Conservation (phyloP, 495 filamentous ascomycete genomes). For the Hypoxylon fragiforme region DNA sequence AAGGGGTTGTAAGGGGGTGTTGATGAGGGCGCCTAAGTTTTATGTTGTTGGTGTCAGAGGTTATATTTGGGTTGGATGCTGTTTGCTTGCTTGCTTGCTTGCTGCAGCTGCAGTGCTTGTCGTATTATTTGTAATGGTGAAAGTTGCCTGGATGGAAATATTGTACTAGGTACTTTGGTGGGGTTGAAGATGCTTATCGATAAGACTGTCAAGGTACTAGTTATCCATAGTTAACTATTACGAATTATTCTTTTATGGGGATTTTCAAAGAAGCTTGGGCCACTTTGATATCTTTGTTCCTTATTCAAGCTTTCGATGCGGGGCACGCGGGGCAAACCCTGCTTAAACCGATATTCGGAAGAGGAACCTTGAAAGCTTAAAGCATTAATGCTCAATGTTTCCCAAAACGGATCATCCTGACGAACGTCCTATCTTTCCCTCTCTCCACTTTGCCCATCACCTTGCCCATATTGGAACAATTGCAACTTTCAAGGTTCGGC, state of each 20-base stretch:
- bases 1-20: neutral
- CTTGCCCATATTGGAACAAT: neutral
- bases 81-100: no score
- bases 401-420: neutral
- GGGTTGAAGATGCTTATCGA: constrained; percentile 8
- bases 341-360: constrained; percentile 11
- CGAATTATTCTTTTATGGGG: constrained; percentile 17
- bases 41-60: no score
- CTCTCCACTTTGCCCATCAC: constrained; percentile 4
- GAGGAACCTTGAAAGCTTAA: no score
- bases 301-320: no score
- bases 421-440: neutral
- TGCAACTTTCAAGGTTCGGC: constrained; percentile 18
- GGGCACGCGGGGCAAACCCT: neutral
- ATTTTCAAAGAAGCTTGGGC: constrained; percentile 23
- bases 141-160: constrained; percentile 26
- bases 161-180: neutral
- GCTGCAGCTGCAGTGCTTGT: no score
- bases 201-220: constrained; percentile 11
- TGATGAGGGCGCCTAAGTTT: no score
- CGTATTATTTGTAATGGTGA: neutral
- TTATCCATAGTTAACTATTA: no score
- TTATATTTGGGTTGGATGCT: neutral
- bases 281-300: neutral
- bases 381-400: no score